These are phyloP conservation scores for Myxozyma neotropica DNA, from an alignment of 805 yeast species.

Conservation along the genomic window DNA sequence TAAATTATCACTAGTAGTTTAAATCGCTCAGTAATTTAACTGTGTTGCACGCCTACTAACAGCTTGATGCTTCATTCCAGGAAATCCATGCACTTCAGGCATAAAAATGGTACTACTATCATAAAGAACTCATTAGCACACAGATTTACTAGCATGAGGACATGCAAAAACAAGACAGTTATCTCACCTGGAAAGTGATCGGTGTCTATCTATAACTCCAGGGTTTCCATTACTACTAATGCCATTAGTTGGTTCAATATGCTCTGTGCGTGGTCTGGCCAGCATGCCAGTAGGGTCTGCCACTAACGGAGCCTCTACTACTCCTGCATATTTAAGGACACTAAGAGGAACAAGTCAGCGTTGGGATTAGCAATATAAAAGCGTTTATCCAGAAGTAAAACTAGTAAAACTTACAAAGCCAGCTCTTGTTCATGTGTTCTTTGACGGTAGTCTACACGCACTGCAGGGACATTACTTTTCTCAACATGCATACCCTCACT, in stretches of 20 bases:
- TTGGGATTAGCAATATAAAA: not conserved
- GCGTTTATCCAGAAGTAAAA: not conserved
- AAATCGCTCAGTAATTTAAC: too few species aligned
- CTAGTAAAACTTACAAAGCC: constrained; percentile 23
- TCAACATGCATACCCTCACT: constrained; percentile 85
- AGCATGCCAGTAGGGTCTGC: not conserved
- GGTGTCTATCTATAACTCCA: not conserved
- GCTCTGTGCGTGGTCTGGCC: not conserved
- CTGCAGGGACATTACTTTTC: constrained; percentile 92
- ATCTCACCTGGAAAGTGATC: not conserved
- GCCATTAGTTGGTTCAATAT: not conserved
- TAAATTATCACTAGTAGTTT: too few species aligned
- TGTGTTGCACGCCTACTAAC: constrained; percentile 31
- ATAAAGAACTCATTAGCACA: not conserved
- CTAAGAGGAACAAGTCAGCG: not conserved
- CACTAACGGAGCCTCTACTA: not conserved
- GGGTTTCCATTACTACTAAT: not conserved
- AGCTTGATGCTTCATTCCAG: constrained; percentile 35
- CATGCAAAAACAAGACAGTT: not conserved
- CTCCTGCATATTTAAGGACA: constrained; percentile 16
- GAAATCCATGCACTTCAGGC: constrained; percentile 31
- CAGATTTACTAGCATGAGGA: not conserved
- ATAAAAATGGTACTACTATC: not conserved
- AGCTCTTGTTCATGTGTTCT: constrained; percentile 81
- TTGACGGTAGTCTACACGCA: constrained; percentile 78